These are phyloP conservation scores for Oryza officinalis DNA, from an alignment of 176 grass and related monocot genomes.

Conservation along the genomic window DNA sequence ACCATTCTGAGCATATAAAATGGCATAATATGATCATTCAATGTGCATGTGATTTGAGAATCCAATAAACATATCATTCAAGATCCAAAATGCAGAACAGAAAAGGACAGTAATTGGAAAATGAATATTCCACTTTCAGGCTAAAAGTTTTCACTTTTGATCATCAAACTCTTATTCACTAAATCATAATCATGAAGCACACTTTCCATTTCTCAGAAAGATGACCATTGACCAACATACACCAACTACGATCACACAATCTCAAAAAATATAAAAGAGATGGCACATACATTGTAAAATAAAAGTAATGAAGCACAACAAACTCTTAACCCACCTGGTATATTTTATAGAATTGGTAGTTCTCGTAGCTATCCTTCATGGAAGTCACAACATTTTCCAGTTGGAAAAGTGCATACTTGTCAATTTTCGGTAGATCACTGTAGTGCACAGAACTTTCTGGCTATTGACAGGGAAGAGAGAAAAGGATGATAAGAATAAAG, in stretches of 20 bases:
- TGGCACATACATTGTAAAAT: neutral
- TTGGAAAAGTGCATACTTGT: conserved; percentile 92
- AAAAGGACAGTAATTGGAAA: conserved; percentile 24
- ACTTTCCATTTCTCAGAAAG: conserved; percentile 20
- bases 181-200: neutral
- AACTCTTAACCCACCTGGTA: conserved; percentile 69
- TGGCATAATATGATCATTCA: neutral
- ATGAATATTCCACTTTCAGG: neutral
- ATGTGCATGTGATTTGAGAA: conserved; percentile 14
- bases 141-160: conserved; percentile 5
- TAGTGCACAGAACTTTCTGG: conserved; percentile 60
- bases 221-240: neutral
- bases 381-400: conserved; percentile 79
- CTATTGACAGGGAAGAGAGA: conserved; percentile 45
- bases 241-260: neutral
- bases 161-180: neutral
- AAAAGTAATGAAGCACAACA: neutral
- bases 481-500: conserved; percentile 29
- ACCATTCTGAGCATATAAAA: conserved; percentile 11
- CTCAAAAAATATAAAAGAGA: neutral
- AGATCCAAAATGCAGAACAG: conserved; percentile 8
- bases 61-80: conserved; percentile 3
- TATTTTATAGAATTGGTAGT: conserved; percentile 94
- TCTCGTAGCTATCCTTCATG: conserved; percentile 87
- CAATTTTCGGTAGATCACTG: conserved; percentile 83